Conservation (phyloP, 2,329 filamentous ascomycete genomes). For the Tolypocladium cylindrosporum region DNA sequence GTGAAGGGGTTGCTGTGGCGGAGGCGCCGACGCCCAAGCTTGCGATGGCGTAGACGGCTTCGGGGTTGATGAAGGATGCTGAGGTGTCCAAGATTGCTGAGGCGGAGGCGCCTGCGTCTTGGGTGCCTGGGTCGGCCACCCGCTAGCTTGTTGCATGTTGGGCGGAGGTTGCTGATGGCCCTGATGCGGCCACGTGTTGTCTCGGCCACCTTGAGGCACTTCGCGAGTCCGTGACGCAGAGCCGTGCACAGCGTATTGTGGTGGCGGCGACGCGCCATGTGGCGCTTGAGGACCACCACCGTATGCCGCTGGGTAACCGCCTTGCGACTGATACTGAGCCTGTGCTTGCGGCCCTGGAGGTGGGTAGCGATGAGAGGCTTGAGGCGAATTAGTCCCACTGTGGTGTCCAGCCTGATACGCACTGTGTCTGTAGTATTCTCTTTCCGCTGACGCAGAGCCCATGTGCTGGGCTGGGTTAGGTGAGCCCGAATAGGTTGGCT, state of each 20-base stretch:
- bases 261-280: slow-evolving; percentile 41
- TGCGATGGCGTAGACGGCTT: slow-evolving; percentile 24
- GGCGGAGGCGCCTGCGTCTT: slow-evolving; percentile 22
- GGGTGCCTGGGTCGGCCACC: slow-evolving; percentile 20
- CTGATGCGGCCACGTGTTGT: slow-evolving; percentile 25
- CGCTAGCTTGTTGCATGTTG: slow-evolving; percentile 9
- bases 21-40: slow-evolving; percentile 21
- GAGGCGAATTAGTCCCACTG: slow-evolving; percentile 33
- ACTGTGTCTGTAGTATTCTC: slow-evolving; percentile 39
- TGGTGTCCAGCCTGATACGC: slow-evolving; percentile 23
- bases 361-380: slow-evolving; percentile 35
- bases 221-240: slow-evolving; percentile 33
- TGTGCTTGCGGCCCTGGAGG: slow-evolving; percentile 27
- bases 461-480: slow-evolving; percentile 37
- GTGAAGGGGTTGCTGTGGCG: slow-evolving; percentile 22
- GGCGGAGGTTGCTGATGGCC: slow-evolving; percentile 11
- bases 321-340: slow-evolving; percentile 32
- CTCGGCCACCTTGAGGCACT: slow-evolving; percentile 23
- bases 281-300: slow-evolving; percentile 22
- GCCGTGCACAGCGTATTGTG: slow-evolving; percentile 43
- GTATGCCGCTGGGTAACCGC: slow-evolving; percentile 32
- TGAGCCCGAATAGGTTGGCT: slow-evolving; percentile 41
- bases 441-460: slow-evolving; percentile 24
- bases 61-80: slow-evolving; percentile 16
- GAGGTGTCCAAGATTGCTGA: slow-evolving; percentile 22